A percentile compares a stretch with the other conserved stretches of the same genome.
Evolutionary conservation across 1,139 yeast species (phyloP).

Genomic region (Magnusiomyces paraingens): DNA sequence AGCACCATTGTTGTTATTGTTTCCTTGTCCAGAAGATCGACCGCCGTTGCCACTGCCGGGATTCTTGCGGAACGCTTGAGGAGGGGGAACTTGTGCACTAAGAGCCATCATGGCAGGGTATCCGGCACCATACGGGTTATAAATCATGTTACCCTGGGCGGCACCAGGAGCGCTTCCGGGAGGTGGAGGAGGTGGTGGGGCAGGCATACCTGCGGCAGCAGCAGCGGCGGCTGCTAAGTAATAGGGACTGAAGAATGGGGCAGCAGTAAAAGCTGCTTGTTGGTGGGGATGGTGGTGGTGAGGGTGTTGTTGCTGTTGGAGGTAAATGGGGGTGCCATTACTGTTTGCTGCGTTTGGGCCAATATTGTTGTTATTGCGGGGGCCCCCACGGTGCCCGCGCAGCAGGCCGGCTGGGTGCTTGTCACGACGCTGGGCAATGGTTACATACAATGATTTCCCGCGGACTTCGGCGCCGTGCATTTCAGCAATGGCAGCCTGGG

Average conservation of each 20-base stretch:
- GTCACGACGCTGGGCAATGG: slow-evolving; percentile 89
- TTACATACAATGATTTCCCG: slow-evolving; percentile 87
- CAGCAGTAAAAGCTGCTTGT: not conserved
- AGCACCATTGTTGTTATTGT: not conserved
- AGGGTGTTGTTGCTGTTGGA: not conserved
- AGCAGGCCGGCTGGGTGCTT: slow-evolving; percentile 39
- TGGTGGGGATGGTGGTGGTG: not conserved
- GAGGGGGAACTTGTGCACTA: not conserved
- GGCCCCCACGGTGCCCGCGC: not conserved
- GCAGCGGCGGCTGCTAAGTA: not conserved
- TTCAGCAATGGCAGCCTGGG: slow-evolving; percentile 84
- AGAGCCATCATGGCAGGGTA: not conserved
- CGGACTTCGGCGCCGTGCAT: slow-evolving; percentile 84
- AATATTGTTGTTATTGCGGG: not conserved
- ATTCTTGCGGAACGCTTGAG: not conserved
- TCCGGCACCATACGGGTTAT: not conserved
- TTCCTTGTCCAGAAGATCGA: not conserved
- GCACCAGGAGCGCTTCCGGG: not conserved
- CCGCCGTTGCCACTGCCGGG: not conserved
- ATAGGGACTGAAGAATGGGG: not conserved
- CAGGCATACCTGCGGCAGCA: too few species aligned
- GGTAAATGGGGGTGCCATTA: not conserved
- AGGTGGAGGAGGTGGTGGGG: too few species aligned
- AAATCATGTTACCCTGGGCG: not conserved
- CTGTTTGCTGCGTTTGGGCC: not conserved